phyloP scores from a whole-genome alignment of 495 filamentous ascomycete genomes.

The Rostrohypoxylon terebratum region DNA sequence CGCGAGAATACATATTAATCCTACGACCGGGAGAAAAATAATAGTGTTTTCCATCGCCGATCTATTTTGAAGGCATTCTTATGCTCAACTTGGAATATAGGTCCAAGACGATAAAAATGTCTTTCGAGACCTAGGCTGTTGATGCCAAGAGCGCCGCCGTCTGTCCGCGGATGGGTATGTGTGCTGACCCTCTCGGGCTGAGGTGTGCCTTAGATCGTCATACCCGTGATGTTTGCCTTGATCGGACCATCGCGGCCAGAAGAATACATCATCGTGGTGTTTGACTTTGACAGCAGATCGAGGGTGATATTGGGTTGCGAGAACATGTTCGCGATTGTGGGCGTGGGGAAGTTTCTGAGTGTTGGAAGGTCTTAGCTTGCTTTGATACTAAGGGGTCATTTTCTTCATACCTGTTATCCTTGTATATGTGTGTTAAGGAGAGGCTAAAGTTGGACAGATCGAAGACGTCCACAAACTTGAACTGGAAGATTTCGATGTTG shows the following conservation, averaged over 20 bases:
- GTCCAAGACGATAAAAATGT: not conserved
- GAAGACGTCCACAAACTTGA: conserved; percentile 43
- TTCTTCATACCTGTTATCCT: conserved; percentile 47
- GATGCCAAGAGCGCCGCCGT: not conserved
- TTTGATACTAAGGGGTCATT: not conserved
- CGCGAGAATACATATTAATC: not conserved
- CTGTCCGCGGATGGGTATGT: not conserved
- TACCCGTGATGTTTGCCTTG: conserved; percentile 30
- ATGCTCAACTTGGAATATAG: not conserved
- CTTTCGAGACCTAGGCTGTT: not conserved
- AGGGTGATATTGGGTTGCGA: conserved; percentile 31
- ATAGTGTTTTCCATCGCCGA: too few relatives aligned
- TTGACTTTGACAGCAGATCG: conserved; percentile 6
- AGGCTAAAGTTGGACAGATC: conserved; percentile 49
- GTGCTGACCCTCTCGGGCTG: not conserved
- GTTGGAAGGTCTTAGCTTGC: conserved; percentile 5
- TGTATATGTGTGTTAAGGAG: conserved; percentile 48
- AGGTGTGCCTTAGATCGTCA: conserved; percentile 17
- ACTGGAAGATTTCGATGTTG: conserved; percentile 36
- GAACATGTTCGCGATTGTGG: conserved; percentile 30
- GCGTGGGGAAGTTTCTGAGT: conserved; percentile 44
- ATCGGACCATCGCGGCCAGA: conserved; percentile 10
- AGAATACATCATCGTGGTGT: conserved; percentile 25
- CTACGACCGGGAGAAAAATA: too few relatives aligned
- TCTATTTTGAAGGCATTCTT: not conserved